A percentile compares a stretch with the other conserved stretches of the same genome.
These are phyloP conservation scores for Amesomyces nigricolor DNA, from an alignment of 2,329 filamentous ascomycete species.

Conservation along the genomic window DNA sequence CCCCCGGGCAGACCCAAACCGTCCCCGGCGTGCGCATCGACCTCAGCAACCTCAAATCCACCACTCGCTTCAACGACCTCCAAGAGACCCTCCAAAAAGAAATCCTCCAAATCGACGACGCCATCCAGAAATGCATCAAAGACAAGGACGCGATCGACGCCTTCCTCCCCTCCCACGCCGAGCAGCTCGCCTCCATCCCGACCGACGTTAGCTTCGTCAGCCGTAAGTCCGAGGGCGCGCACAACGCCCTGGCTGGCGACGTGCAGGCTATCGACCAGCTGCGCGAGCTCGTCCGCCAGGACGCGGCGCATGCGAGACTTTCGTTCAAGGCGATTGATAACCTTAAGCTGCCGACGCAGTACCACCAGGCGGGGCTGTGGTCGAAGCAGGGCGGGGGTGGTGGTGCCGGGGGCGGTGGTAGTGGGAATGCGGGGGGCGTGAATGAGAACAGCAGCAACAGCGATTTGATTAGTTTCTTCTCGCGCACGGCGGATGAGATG, in stretches of 20 bases:
- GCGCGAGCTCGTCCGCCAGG: slow-evolving; percentile 37
- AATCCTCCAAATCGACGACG: slow-evolving; percentile 71
- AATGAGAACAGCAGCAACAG: slow-evolving; percentile 49
- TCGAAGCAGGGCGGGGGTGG: slow-evolving; percentile 38
- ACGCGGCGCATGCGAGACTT: slow-evolving; percentile 38
- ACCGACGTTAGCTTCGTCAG: slow-evolving; percentile 40
- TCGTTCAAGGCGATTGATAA: slow-evolving; percentile 44
- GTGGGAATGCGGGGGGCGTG: slow-evolving; percentile 38
- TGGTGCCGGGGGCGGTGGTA: slow-evolving; percentile 27
- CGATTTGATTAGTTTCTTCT: slow-evolving; percentile 61
- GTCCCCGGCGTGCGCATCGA: slow-evolving; percentile 74
- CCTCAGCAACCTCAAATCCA: slow-evolving; percentile 70
- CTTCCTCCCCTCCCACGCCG: slow-evolving; percentile 53
- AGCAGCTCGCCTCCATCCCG: slow-evolving; percentile 35
- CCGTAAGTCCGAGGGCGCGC: slow-evolving; percentile 42
- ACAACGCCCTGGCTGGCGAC: slow-evolving; percentile 36
- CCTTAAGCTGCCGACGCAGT: slow-evolving; percentile 44
- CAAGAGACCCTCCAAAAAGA: slow-evolving; percentile 73
- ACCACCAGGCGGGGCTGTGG: slow-evolving; percentile 44
- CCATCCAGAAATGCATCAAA: slow-evolving; percentile 73
- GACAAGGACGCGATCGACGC: slow-evolving; percentile 72
- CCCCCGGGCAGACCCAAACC: slow-evolving; percentile 42
- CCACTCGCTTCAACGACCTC: slow-evolving; percentile 87
- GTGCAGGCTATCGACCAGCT: slow-evolving; percentile 39
- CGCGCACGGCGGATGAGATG: slow-evolving; percentile 57